Percentiles rank a stretch among this genome's conserved stretches.
Evolutionary conservation across 331 rosid genomes (phyloP).

Genomic region (Cucumis variabilis): DNA sequence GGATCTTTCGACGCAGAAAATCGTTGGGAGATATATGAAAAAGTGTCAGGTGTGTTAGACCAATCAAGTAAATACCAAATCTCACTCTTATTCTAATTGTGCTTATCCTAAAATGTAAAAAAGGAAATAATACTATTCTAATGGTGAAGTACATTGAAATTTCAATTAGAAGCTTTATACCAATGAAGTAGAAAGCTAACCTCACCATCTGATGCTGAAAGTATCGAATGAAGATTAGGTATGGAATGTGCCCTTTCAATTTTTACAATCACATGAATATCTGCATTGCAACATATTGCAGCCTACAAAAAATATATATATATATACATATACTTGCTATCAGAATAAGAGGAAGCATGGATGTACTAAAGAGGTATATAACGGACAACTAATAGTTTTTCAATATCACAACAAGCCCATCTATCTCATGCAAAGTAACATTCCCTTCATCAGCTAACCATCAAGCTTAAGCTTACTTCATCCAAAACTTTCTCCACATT

Average conservation of each 20-base stretch:
- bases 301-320: too few species aligned
- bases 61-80: neutral
- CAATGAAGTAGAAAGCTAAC: constrained; percentile 54
- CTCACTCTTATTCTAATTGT: neutral
- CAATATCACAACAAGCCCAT: constrained; percentile 90
- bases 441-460: constrained; percentile 99
- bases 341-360: too few species aligned
- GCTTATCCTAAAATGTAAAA: too few species aligned
- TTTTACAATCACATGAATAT: too few species aligned
- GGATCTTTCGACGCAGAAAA: too few species aligned
- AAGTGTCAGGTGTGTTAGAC: too few species aligned
- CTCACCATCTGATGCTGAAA: constrained; percentile 94
- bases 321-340: too few species aligned
- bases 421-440: constrained; percentile 94
- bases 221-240: constrained; percentile 88
- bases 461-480: constrained; percentile 89
- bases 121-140: neutral
- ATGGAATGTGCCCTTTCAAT: constrained; percentile 65
- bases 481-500: constrained; percentile 96
- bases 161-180: neutral
- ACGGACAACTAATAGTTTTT: constrained; percentile 25
- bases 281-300: constrained; percentile 48
- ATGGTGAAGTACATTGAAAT: neutral
- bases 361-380: too few species aligned
- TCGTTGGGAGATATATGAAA: too few species aligned